Evolutionary conservation across 2,329 filamentous ascomycete species (phyloP), one percentile per base, ranked within the genome.

Genomic region (Diaporthe sp.): DNA sequence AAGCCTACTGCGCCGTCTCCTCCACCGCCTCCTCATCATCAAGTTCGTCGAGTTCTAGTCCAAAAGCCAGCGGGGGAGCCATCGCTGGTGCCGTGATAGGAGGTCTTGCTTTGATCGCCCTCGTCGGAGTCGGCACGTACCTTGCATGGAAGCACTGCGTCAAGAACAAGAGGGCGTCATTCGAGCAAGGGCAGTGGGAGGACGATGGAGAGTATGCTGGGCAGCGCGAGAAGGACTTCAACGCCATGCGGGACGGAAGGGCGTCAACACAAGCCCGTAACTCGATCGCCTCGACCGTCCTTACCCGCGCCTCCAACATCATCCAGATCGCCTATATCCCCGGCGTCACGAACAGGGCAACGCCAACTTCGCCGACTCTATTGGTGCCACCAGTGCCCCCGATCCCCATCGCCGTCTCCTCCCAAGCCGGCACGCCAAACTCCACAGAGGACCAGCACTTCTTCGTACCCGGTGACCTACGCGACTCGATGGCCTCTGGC

Each of bases 311-410:
- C 66, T 98, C 97, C 80, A 99, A 99, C 86, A 96, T 99, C 82
- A 99, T 99, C 80, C 97, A 98, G 85, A 99, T 99, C 84, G 97
- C 97, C 73, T 99, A 98, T 84, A 98, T 99, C 78, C 97, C 97
- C 19, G 97, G 97, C 75, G 96, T 98, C 80, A 98, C 95, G 76
- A 98, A 98, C 85, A 91, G 96, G 78, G 95, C 96, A 17, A 92
- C 93, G 10, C 94, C 94, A 7, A 92, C 93, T n/a, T 96, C 95
- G 0, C 94, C 95, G 4, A 92, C 91, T 52, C 86, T 95, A 28
- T 89, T 96, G 68, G 94, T 97, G 6, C 95, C 96, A n/a, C 96
- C 96, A 0, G 96, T 99, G 6, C 97, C 97, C 55, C 95, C 96
- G 22, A 95, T 98, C 76, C 96, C 97, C 61, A 92, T 90, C 79